Evolutionary conservation across 306 rosid species (phyloP).

Genomic region (Crataegus laevigata): DNA sequence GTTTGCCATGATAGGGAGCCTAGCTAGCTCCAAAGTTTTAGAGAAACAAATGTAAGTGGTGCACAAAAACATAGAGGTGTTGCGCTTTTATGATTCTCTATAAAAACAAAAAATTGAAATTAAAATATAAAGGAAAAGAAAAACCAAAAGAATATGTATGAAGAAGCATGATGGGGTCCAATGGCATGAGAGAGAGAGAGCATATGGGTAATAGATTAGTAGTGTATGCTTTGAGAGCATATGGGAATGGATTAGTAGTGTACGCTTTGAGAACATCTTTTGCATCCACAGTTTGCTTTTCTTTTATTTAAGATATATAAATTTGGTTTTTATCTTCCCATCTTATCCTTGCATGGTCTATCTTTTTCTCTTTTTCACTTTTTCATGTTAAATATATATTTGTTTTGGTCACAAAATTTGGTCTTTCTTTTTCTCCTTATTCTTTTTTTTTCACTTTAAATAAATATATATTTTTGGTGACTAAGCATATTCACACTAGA

Average conservation of each 20-base stretch:
- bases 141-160: constrained; percentile 25
- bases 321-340: background rate
- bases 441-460: background rate
- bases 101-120: background rate
- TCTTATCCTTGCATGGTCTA: constrained; percentile 1
- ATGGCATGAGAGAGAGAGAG: constrained; percentile 12
- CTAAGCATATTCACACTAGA: background rate
- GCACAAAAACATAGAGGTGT: constrained; percentile 23
- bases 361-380: background rate
- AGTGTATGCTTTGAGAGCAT: too few relatives aligned
- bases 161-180: constrained; percentile 38
- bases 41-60: constrained; percentile 29
- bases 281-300: background rate
- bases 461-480: background rate
- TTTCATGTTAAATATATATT: background rate
- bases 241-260: constrained; percentile 22
- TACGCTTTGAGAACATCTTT: constrained; percentile 6
- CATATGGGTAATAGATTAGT: constrained; percentile 10
- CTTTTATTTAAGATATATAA: background rate
- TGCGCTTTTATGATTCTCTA: constrained; percentile 28
- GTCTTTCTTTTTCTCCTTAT: background rate
- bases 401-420: background rate
- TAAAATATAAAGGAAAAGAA: background rate
- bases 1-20: constrained; percentile 22
- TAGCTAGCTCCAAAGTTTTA: constrained; percentile 10